phyloP scores from a whole-genome alignment of 108 stramenopile species.

The Seminavis robusta region DNA sequence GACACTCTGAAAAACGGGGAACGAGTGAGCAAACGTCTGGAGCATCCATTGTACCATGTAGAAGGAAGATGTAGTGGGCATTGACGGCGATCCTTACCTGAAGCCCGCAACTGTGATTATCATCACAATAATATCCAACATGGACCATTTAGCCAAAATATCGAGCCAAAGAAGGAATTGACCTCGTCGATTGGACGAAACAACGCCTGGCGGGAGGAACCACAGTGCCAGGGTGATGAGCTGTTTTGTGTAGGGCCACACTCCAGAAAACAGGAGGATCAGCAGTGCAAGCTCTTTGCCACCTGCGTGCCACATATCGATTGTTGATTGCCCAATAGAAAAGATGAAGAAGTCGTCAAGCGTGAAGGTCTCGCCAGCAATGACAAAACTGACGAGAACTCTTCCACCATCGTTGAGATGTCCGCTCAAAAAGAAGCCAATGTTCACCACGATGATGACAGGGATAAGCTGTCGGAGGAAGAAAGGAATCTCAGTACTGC shows the following conservation, averaged over 20 bases:
- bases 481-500: slow-evolving; percentile 41
- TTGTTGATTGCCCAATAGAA: slow-evolving; percentile 57
- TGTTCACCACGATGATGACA: slow-evolving; percentile 60
- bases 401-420: slow-evolving; percentile 69
- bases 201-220: slow-evolving; percentile 50
- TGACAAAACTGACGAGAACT: slow-evolving; percentile 46
- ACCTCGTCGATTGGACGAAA: slow-evolving; percentile 47
- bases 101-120: slow-evolving; percentile 68
- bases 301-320: slow-evolving; percentile 69
- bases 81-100: too few relatives aligned
- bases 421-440: slow-evolving; percentile 69
- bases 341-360: slow-evolving; percentile 59
- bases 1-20: too few relatives aligned
- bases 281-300: slow-evolving; percentile 61
- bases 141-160: slow-evolving; percentile 64
- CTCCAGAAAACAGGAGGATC: slow-evolving; percentile 68
- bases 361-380: slow-evolving; percentile 53
- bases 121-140: slow-evolving; percentile 75
- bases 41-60: too few relatives aligned
- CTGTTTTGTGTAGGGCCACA: slow-evolving; percentile 85
- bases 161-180: slow-evolving; percentile 70
- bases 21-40: too few relatives aligned
- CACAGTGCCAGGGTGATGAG: slow-evolving; percentile 58
- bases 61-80: too few relatives aligned
- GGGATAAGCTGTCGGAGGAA: slow-evolving; percentile 50